Evolutionary conservation across 257 asterid genomes (phyloP), one percentile per base, ranked within the genome.

Genomic region (Lithospermum erythrorhizon): DNA sequence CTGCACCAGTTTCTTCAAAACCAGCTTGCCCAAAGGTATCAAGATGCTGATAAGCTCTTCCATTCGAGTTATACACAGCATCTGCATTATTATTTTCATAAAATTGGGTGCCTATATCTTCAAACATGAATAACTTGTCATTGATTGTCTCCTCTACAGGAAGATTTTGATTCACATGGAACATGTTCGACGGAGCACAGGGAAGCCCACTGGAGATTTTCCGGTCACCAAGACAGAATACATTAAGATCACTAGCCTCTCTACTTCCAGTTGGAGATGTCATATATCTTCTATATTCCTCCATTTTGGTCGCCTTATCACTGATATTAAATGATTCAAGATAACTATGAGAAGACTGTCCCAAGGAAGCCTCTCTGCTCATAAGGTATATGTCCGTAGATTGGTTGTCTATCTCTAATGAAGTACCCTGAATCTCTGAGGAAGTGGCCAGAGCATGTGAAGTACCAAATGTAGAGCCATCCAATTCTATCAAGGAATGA

Each of bases 401-500:
- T 52, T 62, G 53, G n/a, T 66, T 79, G 51, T 56, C 62, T 73
- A 61, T 69, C 67, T 71, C 82, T 23, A 77, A 62, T 16, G 63
- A 65, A 55, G 53, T 37, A 59, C 70, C 71, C 65, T 59, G 37
- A 76, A 60, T 62, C 61, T 41, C 77, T 81, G 54, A 66, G 54
- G 73, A 79, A 75, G 78, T 66, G 65, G 74, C 61, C 69, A 61
- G 76, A 5, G 77, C 61, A 66, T 68, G 64, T 59, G 63, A 63
- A 48, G 68, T 71, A 20, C 73, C 75, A 65, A 61, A 68, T 19
- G 76, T 65, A 61, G 73, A 68, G 70, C 52, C 64, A 21, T 69
- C 79, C 47, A 68, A 64, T 69, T 74, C 76, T 53, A 68, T 62
- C 62, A 60, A 30, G 55, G 79, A 70, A 41, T 70, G 35, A 59